Evolutionary conservation across 495 filamentous ascomycete species (phyloP).

Genomic region (Podospora anserina): DNA sequence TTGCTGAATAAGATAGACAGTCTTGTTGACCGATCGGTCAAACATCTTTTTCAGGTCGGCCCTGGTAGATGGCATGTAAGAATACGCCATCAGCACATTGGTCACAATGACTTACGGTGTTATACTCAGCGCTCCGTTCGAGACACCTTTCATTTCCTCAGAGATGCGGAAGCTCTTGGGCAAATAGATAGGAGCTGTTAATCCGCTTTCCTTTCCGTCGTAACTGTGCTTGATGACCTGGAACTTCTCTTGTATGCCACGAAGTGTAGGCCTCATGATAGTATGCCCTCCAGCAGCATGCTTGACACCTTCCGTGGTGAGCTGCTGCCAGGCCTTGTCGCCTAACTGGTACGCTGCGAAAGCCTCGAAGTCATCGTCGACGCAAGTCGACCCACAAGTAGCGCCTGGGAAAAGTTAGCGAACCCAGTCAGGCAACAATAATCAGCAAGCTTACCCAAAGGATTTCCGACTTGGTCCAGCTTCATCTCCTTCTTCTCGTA

Average conservation of each 20-base stretch:
- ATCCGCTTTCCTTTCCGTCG: conserved; percentile 23
- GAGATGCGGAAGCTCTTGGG: conserved; percentile 19
- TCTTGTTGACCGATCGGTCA: conserved; percentile 23
- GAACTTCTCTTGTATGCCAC: conserved; percentile 28
- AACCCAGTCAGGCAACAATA: not conserved
- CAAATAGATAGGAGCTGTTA: conserved; percentile 19
- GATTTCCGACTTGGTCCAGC: conserved; percentile 23
- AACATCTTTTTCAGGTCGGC: conserved; percentile 26
- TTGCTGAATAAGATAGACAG: conserved; percentile 24
- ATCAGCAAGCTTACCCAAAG: conserved; percentile 10
- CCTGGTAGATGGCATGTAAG: not conserved
- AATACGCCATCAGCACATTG: not conserved
- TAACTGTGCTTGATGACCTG: conserved; percentile 32
- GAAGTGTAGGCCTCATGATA: conserved; percentile 26
- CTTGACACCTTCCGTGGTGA: conserved; percentile 16
- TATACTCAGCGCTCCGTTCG: conserved; percentile 24
- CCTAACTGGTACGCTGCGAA: conserved; percentile 23
- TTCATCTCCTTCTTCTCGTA: conserved; percentile 24
- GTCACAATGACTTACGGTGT: not conserved
- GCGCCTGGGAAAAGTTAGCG: conserved; percentile 19
- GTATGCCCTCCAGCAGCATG: conserved; percentile 22
- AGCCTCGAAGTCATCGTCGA: conserved; percentile 28
- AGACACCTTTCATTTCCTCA: conserved; percentile 17
- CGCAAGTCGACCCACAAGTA: conserved; percentile 32
- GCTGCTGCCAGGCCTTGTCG: conserved; percentile 21